Conservation (phyloP, 2,329 filamentous ascomycete species). For the Lasiodiplodia theobromae region DNA sequence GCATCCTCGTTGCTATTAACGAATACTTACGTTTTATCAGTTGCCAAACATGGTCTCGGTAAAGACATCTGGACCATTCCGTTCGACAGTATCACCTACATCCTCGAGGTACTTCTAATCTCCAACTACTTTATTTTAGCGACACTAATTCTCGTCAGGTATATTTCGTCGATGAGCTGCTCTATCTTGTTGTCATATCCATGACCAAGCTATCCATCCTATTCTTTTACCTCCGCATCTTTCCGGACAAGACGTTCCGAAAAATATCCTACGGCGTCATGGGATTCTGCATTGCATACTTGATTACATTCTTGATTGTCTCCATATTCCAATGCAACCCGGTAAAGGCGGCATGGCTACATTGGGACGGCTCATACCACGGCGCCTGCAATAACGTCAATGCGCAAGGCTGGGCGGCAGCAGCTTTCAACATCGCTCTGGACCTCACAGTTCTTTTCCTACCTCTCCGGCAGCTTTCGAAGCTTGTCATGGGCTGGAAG, state of each 20-base stretch:
- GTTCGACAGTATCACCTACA: slow-evolving; percentile 51
- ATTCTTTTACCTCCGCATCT: slow-evolving; percentile 43
- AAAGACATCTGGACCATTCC: slow-evolving; percentile 60
- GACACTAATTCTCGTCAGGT: slow-evolving; percentile 20
- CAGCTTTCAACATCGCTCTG: slow-evolving; percentile 42
- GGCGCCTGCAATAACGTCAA: slow-evolving; percentile 47
- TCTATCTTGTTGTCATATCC: slow-evolving; percentile 43
- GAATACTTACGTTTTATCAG: slow-evolving; percentile 25
- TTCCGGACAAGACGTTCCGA: slow-evolving; percentile 37
- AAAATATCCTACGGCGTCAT: slow-evolving; percentile 38
- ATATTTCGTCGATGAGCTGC: slow-evolving; percentile 44
- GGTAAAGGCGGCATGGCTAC: slow-evolving; percentile 42
- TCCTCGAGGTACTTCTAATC: slow-evolving; percentile 43
- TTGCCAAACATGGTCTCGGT: slow-evolving; percentile 53
- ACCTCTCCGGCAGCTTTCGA: slow-evolving; percentile 41
- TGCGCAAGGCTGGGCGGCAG: slow-evolving; percentile 42
- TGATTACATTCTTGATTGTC: slow-evolving; percentile 34
- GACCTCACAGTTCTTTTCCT: slow-evolving; percentile 41
- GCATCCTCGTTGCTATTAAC: slow-evolving; percentile 15
- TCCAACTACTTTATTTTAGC: background rate
- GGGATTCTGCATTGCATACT: slow-evolving; percentile 37
- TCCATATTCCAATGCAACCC: slow-evolving; percentile 44
- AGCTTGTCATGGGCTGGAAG: slow-evolving; percentile 39
- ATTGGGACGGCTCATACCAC: slow-evolving; percentile 40
- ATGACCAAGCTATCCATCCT: slow-evolving; percentile 40